Conservation (phyloP, 345 rosid species). For the Bruguiera gymnorhiza region DNA sequence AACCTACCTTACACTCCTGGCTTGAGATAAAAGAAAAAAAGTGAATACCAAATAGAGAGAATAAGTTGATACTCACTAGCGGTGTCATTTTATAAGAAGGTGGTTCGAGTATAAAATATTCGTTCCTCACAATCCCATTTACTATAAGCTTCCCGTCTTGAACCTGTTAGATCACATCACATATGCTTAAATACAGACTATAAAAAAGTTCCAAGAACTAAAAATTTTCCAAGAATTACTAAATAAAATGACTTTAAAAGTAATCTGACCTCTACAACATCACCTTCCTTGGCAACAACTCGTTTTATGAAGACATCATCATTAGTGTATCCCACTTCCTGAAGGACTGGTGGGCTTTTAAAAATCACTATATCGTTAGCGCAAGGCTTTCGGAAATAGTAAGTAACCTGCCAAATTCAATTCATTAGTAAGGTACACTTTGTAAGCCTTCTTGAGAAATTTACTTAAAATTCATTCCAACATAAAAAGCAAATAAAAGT, state of each 20-base stretch:
- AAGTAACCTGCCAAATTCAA: slow-evolving; percentile 58
- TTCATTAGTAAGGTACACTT: neutral
- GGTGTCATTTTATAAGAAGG: slow-evolving; percentile 83
- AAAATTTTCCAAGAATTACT: neutral
- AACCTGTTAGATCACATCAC: slow-evolving; percentile 43
- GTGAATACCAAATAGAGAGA: neutral
- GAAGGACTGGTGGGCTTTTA: slow-evolving; percentile 92
- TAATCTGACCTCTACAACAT: slow-evolving; percentile 71
- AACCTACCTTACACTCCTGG: neutral
- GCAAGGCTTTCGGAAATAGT: slow-evolving; percentile 91
- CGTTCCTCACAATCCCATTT: slow-evolving; percentile 64
- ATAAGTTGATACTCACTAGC: slow-evolving; percentile 45
- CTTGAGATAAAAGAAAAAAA: neutral
- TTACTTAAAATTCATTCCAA: neutral
- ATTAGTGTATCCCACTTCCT: slow-evolving; percentile 88
- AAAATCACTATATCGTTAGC: slow-evolving; percentile 89
- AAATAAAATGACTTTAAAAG: neutral
- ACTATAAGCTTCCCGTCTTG: slow-evolving; percentile 64
- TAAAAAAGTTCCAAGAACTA: neutral
- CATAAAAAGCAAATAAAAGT: neutral
- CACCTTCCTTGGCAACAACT: slow-evolving; percentile 89
- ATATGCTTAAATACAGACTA: slow-evolving; percentile 1
- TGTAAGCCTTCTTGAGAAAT: neutral
- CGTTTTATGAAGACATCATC: slow-evolving; percentile 93
- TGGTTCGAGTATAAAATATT: slow-evolving; percentile 65